Conservation (phyloP, 164 flowering plant genomes). For the Taxillus chinensis region DNA sequence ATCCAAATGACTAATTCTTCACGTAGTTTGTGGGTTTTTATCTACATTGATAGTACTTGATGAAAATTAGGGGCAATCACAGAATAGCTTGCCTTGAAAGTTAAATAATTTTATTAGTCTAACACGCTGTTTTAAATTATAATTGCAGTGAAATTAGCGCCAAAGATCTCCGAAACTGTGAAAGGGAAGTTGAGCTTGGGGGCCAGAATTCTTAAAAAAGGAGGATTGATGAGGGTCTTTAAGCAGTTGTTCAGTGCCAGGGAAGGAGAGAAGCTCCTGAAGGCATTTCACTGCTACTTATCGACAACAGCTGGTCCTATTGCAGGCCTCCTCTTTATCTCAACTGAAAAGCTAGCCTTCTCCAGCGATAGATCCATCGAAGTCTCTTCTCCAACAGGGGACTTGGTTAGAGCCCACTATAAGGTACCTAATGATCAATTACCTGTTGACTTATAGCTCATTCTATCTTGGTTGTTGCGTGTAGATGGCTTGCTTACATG, state of each 20-base stretch:
- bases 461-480: not conserved
- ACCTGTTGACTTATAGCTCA: not conserved
- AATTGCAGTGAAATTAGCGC: not conserved
- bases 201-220: not conserved
- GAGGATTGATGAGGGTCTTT: not conserved
- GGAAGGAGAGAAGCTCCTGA: slow-evolving; percentile 35
- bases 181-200: not conserved
- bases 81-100: too few relatives aligned
- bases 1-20: too few relatives aligned
- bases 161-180: not conserved
- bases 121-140: too few relatives aligned
- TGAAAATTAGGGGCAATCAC: too few relatives aligned
- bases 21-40: too few relatives aligned
- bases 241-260: slow-evolving; percentile 20
- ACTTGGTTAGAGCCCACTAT: slow-evolving; percentile 21
- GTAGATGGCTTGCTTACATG: not conserved
- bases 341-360: slow-evolving; percentile 35
- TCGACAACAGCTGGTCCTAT: slow-evolving; percentile 54
- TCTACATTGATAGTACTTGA: too few relatives aligned
- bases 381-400: slow-evolving; percentile 10
- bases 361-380: slow-evolving; percentile 24
- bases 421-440: slow-evolving; percentile 15
- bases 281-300: slow-evolving; percentile 35
- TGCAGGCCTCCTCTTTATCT: slow-evolving; percentile 41
- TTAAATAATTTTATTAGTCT: too few relatives aligned